Conservation (phyloP, 169 alveolate genomes). For the Amoebophrya sp. region DNA sequence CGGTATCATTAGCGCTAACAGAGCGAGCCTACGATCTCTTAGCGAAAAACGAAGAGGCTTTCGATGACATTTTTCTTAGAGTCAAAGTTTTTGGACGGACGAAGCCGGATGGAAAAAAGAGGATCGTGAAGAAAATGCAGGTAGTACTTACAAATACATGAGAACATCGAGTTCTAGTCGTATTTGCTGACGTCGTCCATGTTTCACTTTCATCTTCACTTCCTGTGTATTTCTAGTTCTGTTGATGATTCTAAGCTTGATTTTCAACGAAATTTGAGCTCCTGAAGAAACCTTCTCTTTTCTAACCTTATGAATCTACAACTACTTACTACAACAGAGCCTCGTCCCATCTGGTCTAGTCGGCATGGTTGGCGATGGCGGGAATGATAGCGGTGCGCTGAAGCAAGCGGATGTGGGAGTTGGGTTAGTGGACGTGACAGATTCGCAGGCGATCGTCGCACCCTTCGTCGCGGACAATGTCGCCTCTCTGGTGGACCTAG, state of each 20-base stretch:
- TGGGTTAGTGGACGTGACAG: background rate
- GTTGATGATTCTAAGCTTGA: no score
- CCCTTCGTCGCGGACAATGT: background rate
- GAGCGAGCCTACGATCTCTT: background rate
- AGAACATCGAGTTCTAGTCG: no score
- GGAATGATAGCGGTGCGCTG: background rate
- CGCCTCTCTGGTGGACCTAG: background rate
- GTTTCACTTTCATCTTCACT: no score
- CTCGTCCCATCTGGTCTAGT: no score
- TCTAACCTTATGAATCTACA: no score
- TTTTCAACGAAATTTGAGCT: no score
- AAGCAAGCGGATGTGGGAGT: conserved; percentile 9
- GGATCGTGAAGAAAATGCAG: background rate
- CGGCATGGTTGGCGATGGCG: conserved; percentile 8
- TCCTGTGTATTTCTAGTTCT: no score
- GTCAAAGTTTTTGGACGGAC: background rate
- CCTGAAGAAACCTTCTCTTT: no score
- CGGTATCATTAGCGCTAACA: background rate
- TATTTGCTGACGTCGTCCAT: no score
- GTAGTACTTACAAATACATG: no score
- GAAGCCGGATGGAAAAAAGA: conserved; percentile 6
- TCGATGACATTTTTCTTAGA: background rate
- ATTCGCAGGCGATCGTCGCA: background rate
- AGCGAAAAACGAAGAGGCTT: background rate
- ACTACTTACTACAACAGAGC: no score